phyloP scores from a whole-genome alignment of 225 moss, liverwort and hornwort species.

The Sphagnum contortum region DNA sequence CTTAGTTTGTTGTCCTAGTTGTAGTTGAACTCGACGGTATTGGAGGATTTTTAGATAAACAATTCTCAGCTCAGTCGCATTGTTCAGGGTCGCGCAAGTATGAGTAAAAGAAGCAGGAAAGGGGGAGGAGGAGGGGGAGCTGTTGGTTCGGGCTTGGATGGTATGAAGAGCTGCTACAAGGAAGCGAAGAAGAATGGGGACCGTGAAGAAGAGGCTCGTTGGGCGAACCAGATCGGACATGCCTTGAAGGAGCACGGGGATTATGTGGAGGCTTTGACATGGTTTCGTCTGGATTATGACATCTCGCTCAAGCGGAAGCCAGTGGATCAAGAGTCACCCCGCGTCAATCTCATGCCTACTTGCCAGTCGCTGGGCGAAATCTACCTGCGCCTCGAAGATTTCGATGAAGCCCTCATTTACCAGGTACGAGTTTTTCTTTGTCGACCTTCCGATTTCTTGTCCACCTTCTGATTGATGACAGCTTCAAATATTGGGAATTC shows the following conservation, averaged over 20 bases:
- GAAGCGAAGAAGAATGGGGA: constrained; percentile 66
- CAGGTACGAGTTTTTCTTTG: constrained; percentile 32
- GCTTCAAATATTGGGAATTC: too few species aligned
- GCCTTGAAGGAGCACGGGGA: constrained; percentile 76
- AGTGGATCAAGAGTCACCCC: constrained; percentile 9
- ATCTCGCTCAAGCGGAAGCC: constrained; percentile 38
- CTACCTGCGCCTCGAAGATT: constrained; percentile 57
- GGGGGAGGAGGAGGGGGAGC: constrained; percentile 15
- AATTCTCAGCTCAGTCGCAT: too few species aligned
- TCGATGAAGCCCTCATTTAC: constrained; percentile 57
- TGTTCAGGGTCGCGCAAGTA: too few species aligned
- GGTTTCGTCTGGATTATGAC: constrained; percentile 77
- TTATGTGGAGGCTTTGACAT: constrained; percentile 72
- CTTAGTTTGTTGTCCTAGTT: too few species aligned
- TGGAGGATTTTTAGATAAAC: too few species aligned
- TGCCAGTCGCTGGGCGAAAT: constrained; percentile 86
- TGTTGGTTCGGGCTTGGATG: constrained; percentile 25
- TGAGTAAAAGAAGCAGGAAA: background rate
- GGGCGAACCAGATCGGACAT: constrained; percentile 96
- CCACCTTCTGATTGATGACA: background rate
- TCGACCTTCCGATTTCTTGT: background rate
- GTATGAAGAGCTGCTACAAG: constrained; percentile 50
- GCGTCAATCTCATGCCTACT: constrained; percentile 68
- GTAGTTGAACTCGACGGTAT: too few species aligned
- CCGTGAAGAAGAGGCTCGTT: constrained; percentile 78